Conservation (phyloP, 257 asterid genomes). For the Coffea eugenioides region DNA sequence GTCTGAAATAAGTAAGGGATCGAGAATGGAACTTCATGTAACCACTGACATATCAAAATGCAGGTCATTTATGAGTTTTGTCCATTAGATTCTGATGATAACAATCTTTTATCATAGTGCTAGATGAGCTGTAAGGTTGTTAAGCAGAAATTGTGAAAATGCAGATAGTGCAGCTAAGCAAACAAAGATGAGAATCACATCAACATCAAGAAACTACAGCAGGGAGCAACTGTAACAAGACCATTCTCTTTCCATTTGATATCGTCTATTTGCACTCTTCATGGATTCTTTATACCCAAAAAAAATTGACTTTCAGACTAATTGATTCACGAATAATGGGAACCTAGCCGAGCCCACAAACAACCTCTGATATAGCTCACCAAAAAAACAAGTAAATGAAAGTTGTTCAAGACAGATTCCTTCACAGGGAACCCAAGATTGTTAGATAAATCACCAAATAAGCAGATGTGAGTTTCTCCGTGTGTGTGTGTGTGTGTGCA, state of each 20-base stretch:
- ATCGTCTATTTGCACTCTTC: background rate
- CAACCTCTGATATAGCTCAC: background rate
- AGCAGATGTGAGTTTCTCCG: background rate
- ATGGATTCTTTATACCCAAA: background rate
- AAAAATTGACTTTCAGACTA: background rate
- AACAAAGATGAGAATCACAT: background rate
- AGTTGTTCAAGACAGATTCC: background rate
- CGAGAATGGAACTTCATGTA: background rate
- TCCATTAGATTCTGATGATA: background rate
- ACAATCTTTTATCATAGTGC: background rate
- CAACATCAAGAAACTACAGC: background rate
- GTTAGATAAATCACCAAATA: background rate
- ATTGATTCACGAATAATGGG: background rate
- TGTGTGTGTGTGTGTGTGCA: background rate
- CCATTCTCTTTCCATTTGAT: background rate
- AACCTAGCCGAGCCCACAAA: background rate
- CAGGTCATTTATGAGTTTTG: background rate
- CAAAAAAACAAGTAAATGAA: background rate
- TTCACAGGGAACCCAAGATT: background rate
- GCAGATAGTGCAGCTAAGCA: background rate
- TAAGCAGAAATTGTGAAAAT: background rate
- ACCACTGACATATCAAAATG: background rate
- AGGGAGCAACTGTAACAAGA: background rate
- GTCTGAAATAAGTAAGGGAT: background rate
- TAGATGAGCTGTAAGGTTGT: background rate